phyloP scores from a whole-genome alignment of 192 early-diverging fungal genomes.

The Pecoramyces ruminantium region DNA sequence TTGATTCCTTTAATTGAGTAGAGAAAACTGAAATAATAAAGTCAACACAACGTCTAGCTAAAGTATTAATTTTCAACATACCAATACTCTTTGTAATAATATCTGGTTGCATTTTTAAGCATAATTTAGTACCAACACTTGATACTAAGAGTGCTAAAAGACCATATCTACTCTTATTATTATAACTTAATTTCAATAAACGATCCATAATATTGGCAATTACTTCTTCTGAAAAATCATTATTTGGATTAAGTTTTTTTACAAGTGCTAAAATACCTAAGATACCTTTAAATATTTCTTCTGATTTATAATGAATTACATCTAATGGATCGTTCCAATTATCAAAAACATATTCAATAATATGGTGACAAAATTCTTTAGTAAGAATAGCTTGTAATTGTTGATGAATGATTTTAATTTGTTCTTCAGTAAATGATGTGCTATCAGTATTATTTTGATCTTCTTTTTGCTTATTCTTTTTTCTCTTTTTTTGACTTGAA shows the following conservation, averaged over 20 bases:
- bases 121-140: background rate
- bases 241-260: background rate
- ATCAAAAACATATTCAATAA: background rate
- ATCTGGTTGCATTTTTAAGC: background rate
- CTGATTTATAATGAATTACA: background rate
- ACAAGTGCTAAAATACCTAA: background rate
- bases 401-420: background rate
- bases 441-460: background rate
- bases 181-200: background rate
- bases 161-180: background rate
- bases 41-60: background rate
- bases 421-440: background rate
- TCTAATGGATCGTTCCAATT: background rate
- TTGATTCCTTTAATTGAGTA: background rate
- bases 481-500: background rate
- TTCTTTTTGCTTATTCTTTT: background rate
- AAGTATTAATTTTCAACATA: background rate
- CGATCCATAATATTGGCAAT: background rate
- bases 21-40: background rate
- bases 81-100: background rate
- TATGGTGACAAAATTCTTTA: background rate
- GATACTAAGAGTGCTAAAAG: background rate
- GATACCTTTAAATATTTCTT: background rate
- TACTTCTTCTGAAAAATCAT: background rate
- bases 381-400: background rate